Base-by-base conservation (phyloP, 345 rosid genomes). In the Pistacia atlantica region DNA sequence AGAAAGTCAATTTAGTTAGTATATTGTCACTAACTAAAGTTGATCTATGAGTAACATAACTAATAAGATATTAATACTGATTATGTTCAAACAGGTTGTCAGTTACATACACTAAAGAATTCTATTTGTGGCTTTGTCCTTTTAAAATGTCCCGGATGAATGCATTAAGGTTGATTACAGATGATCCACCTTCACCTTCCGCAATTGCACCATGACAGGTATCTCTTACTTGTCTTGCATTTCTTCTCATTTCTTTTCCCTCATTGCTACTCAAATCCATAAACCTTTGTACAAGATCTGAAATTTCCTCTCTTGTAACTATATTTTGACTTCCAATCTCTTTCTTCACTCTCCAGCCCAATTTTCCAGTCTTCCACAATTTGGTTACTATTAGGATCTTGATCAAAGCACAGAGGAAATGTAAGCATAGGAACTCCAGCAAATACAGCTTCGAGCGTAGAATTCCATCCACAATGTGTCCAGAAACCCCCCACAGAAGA, bases 401-500 rank as follows among this genome's bases (percentile, higher is more conserved):
- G 85, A 46, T 79, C 85, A 38, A 72, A 61, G 31, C 61, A 46
- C 11, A 75, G 18, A 20, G 85, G 82, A 54, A 82, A 75, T 49
- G 85, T 38, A 10, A 82, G 82, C 72, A 79, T 71, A 5, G 80
- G 80, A 45, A 67, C 75, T 0, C 82, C 85, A 0, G 77, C 57
- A 52, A 38, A 75, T 16, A 78, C 31, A 17, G 77, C 77, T 78
- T 82, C 84, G 4, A 74, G 76, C 9, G 74, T 78, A 0, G 82
- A 82, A 55, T 78, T 78, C 79, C 76, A 78, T 18, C 84, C 79
- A 52, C 84, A 69, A 31, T 81, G 84, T 11, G 77, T 78, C 84
- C 67, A 82, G 38, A 82, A 78, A 2, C 80, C 82, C 18, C 74
- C 79, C 0, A 75, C 28, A 11, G 84, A 78, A 37, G 73, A 52